These are phyloP conservation scores for Tricholoma saponaceum DNA, from an alignment of 768 basidiomycete species.

Conservation along the genomic window DNA sequence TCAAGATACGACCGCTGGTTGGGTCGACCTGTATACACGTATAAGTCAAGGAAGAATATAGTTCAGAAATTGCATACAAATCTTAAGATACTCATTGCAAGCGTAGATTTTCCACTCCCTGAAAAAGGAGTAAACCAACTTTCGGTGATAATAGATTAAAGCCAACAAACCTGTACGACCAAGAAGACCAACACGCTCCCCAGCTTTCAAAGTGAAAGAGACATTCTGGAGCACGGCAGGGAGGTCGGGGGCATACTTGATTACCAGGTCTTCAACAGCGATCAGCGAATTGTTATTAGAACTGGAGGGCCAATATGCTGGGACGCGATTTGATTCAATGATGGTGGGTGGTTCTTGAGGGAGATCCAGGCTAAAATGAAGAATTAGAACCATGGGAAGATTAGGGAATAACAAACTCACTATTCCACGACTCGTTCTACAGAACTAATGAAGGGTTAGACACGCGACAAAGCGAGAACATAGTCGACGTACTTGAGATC, in stretches of 20 bases:
- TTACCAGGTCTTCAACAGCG: constrained; percentile 65
- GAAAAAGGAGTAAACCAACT: background rate
- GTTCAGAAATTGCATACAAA: constrained; percentile 50
- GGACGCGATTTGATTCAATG: constrained; percentile 71
- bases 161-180: constrained; percentile 61
- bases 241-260: constrained; percentile 83
- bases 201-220: constrained; percentile 66
- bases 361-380: constrained; percentile 51
- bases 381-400: background rate
- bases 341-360: constrained; percentile 82
- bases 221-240: constrained; percentile 75
- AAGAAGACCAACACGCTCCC: constrained; percentile 74
- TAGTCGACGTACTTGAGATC: constrained; percentile 60
- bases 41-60: constrained; percentile 1
- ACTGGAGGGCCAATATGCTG: constrained; percentile 91
- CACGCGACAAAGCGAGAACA: background rate
- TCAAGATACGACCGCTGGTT: constrained; percentile 63
- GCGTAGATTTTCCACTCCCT: constrained; percentile 79
- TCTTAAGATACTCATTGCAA: constrained; percentile 82
- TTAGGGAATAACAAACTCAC: constrained; percentile 21
- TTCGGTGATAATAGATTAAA: constrained; percentile 1
- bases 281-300: constrained; percentile 56
- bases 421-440: constrained; percentile 93
- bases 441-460: constrained; percentile 42
- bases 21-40: constrained; percentile 59